Percentiles rank a stretch among this genome's conserved stretches.
These are phyloP conservation scores for Globisporangium parvum DNA, from an alignment of 352 stramenopile species.

Conservation along the genomic window DNA sequence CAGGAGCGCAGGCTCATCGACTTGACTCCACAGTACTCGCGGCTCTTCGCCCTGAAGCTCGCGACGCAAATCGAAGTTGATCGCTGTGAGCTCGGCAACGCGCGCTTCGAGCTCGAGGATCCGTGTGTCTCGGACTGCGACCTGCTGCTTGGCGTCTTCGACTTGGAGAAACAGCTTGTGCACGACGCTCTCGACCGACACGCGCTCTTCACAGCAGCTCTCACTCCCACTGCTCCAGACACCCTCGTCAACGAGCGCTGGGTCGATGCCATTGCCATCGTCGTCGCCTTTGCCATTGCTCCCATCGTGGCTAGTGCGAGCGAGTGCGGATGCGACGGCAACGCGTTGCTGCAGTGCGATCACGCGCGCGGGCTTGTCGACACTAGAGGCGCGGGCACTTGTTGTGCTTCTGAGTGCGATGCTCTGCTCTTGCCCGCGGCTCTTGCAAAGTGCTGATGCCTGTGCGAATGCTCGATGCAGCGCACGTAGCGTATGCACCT, in stretches of 20 bases:
- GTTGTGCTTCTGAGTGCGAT: not conserved
- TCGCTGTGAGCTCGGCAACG: constrained; percentile 10
- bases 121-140: constrained; percentile 9
- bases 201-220: constrained; percentile 17
- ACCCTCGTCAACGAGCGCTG: constrained; percentile 2
- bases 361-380: constrained; percentile 5
- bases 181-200: constrained; percentile 28
- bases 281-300: not conserved
- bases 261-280: not conserved
- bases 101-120: constrained; percentile 22
- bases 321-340: not conserved
- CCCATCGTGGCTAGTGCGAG: not conserved
- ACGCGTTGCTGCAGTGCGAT: constrained; percentile 2
- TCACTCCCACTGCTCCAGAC: constrained; percentile 10
- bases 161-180: constrained; percentile 23
- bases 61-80: constrained; percentile 11
- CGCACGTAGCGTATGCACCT: constrained; percentile 3
- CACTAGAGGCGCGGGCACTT: not conserved
- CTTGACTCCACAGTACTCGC: too few species aligned
- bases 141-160: constrained; percentile 6
- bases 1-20: not conserved
- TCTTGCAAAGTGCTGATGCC: not conserved
- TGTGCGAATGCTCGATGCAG: constrained; percentile 16
- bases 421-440: not conserved
- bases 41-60: not conserved